phyloP scores from a whole-genome alignment of 1,139 yeast species.

The Pichia inconspicua region DNA sequence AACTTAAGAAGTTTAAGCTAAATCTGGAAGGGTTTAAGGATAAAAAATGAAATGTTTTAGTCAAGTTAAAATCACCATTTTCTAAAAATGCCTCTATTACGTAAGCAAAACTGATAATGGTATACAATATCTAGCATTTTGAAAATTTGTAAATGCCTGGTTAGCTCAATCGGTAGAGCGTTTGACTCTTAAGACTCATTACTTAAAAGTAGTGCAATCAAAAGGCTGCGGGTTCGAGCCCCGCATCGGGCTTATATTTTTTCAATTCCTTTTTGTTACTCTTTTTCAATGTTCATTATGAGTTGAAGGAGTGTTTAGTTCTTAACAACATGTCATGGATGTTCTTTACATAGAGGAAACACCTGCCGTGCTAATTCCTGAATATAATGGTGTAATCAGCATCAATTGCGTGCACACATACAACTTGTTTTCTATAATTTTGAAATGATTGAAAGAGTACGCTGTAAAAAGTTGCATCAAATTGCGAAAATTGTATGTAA shows the following conservation, averaged over 20 bases:
- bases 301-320: too few relatives aligned
- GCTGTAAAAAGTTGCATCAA: conserved; percentile 1
- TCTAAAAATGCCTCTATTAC: background rate
- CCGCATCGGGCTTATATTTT: conserved; percentile 30
- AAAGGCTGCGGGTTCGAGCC: conserved; percentile 36
- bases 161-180: conserved; percentile 33
- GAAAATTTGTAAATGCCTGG: conserved; percentile 13
- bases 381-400: too few relatives aligned
- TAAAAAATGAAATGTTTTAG: too few relatives aligned
- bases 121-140: background rate
- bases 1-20: background rate
- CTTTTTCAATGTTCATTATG: too few relatives aligned
- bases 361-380: too few relatives aligned
- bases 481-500: too few relatives aligned
- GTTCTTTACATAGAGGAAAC: too few relatives aligned
- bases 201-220: conserved; percentile 19
- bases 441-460: background rate
- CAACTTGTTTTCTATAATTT: too few relatives aligned
- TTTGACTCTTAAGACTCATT: conserved; percentile 27
- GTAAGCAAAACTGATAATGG: background rate
- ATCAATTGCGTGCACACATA: too few relatives aligned
- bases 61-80: too few relatives aligned
- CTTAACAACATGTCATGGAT: too few relatives aligned
- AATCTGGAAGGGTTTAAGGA: background rate
- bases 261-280: background rate